These are phyloP conservation scores for Caloboletus firmus DNA, from an alignment of 1,284 basidiomycete genomes.

Conservation along the genomic window DNA sequence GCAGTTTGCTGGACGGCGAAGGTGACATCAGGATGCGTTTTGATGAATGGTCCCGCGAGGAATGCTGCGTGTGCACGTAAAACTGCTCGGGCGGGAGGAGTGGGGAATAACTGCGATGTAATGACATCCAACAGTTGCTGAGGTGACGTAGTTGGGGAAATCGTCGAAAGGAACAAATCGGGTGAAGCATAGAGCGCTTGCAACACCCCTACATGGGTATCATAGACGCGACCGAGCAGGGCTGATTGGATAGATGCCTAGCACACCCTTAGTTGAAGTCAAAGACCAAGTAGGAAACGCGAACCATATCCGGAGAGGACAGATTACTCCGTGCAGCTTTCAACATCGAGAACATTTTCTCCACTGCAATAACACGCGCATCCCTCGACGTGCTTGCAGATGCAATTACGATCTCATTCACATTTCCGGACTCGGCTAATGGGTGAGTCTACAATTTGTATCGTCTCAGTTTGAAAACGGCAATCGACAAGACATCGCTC, in stretches of 20 bases:
- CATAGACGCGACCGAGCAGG: conserved; percentile 63
- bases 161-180: conserved; percentile 44
- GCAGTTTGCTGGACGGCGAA: conserved; percentile 56
- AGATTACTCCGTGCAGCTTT: conserved; percentile 17
- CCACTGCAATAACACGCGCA: conserved; percentile 53
- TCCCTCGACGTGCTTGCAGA: conserved; percentile 52
- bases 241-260: conserved; percentile 54
- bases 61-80: conserved; percentile 66
- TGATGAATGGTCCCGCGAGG: conserved; percentile 51
- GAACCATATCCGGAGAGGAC: conserved; percentile 38
- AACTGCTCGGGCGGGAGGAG: conserved; percentile 49
- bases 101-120: conserved; percentile 42
- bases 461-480: not conserved
- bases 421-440: conserved; percentile 30
- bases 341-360: conserved; percentile 46
- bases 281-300: not conserved
- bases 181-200: conserved; percentile 63
- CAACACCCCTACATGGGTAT: conserved; percentile 60
- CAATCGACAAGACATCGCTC: conserved; percentile 11
- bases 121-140: conserved; percentile 53
- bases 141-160: conserved; percentile 28
- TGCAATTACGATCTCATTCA: conserved; percentile 51
- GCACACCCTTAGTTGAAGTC: not conserved
- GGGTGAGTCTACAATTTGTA: conserved; percentile 27
- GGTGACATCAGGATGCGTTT: conserved; percentile 36